Conservation (phyloP, 2,329 filamentous ascomycete genomes). For the Colletotrichum noveboracense region DNA sequence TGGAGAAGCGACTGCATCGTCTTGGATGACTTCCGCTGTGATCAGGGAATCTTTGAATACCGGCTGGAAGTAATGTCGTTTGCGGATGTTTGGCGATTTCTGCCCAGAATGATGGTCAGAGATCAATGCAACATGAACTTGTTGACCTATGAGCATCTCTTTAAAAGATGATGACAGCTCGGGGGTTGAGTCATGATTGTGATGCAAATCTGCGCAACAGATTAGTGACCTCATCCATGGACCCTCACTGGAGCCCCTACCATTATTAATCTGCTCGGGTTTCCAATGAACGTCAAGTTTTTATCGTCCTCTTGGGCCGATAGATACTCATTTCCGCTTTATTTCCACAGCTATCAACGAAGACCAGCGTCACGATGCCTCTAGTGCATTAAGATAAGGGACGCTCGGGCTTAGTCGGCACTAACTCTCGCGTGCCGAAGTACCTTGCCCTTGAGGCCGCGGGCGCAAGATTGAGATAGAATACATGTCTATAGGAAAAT, state of each 20-base stretch:
- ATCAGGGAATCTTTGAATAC: background rate
- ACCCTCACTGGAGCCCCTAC: background rate
- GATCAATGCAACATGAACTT: background rate
- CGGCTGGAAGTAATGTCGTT: fast-evolving
- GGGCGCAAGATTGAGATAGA: too few relatives aligned
- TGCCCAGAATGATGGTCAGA: fast-evolving
- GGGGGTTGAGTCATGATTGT: background rate
- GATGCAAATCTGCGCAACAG: background rate
- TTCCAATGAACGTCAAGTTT: background rate
- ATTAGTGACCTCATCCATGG: background rate
- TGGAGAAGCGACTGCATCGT: slow-evolving; percentile 16
- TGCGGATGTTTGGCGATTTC: background rate
- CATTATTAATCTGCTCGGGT: background rate
- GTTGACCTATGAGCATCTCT: background rate
- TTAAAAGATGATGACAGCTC: background rate
- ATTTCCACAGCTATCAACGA: background rate
- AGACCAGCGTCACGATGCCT: background rate
- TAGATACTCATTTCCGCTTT: fast-evolving
- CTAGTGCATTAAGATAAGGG: background rate
- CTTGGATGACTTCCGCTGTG: background rate
- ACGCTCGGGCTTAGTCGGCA: background rate
- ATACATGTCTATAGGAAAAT: too few relatives aligned
- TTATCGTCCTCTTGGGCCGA: background rate
- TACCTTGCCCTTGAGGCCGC: too few relatives aligned
- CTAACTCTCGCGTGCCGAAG: background rate